Conservation (phyloP, 306 rosid species). For the Echinosophora koreensis region DNA sequence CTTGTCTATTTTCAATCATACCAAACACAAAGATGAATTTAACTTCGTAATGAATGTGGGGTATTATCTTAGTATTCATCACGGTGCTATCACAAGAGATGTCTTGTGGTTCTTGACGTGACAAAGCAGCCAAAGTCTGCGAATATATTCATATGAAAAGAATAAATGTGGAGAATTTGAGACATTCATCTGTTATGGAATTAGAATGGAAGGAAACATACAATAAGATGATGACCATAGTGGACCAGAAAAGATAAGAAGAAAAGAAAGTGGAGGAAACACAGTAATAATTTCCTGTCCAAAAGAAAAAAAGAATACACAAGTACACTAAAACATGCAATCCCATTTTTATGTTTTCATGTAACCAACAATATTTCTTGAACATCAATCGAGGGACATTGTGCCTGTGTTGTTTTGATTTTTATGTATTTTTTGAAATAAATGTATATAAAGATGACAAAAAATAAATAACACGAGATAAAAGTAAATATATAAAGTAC, state of each 20-base stretch:
- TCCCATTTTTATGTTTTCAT: background rate
- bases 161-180: background rate
- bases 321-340: background rate
- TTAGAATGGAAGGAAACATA: constrained; percentile 17
- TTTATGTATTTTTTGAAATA: too few relatives aligned
- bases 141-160: background rate
- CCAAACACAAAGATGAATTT: background rate
- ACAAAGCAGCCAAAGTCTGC: constrained; percentile 7
- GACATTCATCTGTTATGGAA: background rate
- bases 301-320: background rate
- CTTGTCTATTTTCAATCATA: constrained; percentile 9
- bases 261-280: background rate
- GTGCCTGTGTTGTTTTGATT: too few relatives aligned
- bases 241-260: background rate
- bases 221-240: background rate
- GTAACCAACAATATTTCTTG: too few relatives aligned
- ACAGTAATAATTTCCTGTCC: background rate
- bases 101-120: constrained; percentile 11
- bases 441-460: too few relatives aligned
- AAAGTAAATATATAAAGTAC: too few relatives aligned
- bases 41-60: background rate
- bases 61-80: background rate
- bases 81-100: background rate
- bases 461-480: too few relatives aligned
- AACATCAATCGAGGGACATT: too few relatives aligned